Evolutionary conservation across 2,329 filamentous ascomycete genomes (phyloP), one percentile per base, ranked within the genome.

Genomic region (Fusarium udum): DNA sequence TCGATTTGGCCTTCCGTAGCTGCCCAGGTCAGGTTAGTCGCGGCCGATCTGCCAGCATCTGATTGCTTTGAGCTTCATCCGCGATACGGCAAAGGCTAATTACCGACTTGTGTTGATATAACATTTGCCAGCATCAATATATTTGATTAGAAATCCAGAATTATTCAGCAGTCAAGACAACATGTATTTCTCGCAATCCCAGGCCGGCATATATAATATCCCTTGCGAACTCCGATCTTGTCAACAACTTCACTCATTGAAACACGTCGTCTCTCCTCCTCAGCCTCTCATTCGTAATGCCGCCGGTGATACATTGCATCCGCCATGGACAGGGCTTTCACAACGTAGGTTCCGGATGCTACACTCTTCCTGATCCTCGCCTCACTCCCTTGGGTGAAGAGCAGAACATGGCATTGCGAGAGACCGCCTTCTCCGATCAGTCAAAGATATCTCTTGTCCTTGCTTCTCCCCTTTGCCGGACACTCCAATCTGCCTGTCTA

Each of bases 231-330:
- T 20, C 24, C 11, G 0, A 20, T 14, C 16, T 26, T 45, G 24
- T 26, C 24, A 46, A 5, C 45, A 7, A 4, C 6, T 28, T 28
- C 26, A 28, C 4, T 28, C 13, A 22, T 28, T 4, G 1, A 11
- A 22, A 5, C 20, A 48, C 13, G 13, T 22, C 13, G 11, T 15
- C 22, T 13, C 2, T 6, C 9, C 0, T 11, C 13, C 22, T 0
- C 1, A 22, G n/a, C n/a, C n/a, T 4, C 9, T 11, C 26, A 22
- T 3, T 15, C 6, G 11, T 15, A 22, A 48, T 48, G 45, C 26
- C 18, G 6, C 26, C 45, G 22, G 13, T 48, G 20, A 48, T 48
- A 3, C 20, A 48, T 28, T 48, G 26, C 6, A 11, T 28, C 2
- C 26, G 45, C 9, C 26, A 48, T 48, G 45, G 26, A 2, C 20